phyloP scores from a whole-genome alignment of 306 rosid genomes.

The Malus fusca region DNA sequence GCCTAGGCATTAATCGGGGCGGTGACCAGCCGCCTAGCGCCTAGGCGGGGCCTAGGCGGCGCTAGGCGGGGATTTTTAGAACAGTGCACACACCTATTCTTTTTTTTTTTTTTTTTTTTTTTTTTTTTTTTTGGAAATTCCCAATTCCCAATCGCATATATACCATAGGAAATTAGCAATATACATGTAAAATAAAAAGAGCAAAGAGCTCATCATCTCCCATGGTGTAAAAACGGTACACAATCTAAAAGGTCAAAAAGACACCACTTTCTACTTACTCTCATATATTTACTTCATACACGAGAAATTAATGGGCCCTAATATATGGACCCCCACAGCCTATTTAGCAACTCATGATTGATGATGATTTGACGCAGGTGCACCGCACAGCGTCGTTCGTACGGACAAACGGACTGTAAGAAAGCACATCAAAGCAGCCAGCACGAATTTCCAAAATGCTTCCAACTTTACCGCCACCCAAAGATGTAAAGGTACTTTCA shows the following conservation, averaged over 20 bases:
- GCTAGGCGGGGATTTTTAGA: no score
- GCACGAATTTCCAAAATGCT: slow-evolving; percentile 22
- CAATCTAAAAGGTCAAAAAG: background rate
- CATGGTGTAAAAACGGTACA: background rate
- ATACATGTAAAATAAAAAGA: background rate
- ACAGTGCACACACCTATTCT: background rate
- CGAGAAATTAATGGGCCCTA: background rate
- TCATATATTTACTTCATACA: background rate
- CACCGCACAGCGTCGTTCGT: slow-evolving; percentile 16
- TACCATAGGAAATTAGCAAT: background rate
- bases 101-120: no score
- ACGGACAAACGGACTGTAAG: background rate
- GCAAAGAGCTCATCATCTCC: background rate
- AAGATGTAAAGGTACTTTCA: background rate
- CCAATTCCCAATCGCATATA: background rate
- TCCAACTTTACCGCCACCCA: slow-evolving; percentile 28
- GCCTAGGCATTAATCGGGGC: no score
- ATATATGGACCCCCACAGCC: background rate
- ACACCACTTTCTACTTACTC: background rate
- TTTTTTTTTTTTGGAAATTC: background rate
- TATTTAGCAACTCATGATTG: background rate
- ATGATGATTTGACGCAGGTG: slow-evolving; percentile 15
- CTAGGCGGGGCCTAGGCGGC: no score
- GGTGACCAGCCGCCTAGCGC: no score
- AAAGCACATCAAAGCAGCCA: background rate